Conservation (phyloP, 306 rosid genomes). For the Castanea mollissima region DNA sequence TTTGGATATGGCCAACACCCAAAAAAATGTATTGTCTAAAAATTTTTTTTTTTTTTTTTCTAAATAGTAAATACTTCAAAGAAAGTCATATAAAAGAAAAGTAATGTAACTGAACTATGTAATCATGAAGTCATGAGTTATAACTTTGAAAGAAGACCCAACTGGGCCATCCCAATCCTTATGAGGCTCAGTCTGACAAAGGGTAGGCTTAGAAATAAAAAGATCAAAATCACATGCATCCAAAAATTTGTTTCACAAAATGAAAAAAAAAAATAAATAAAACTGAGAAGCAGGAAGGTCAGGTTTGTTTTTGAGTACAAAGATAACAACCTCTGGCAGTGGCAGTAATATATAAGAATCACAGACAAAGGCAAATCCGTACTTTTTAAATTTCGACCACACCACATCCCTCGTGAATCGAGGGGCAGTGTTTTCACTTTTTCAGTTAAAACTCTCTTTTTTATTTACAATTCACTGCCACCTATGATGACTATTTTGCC, state of each 20-base stretch:
- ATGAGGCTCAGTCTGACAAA: not conserved
- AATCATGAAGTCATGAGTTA: conserved; percentile 12
- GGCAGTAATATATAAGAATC: conserved; percentile 48
- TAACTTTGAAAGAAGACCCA: not conserved
- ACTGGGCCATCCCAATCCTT: not conserved
- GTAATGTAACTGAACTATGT: conserved; percentile 12
- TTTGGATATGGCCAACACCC: too few relatives aligned
- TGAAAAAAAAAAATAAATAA: not conserved
- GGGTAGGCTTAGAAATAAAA: conserved; percentile 29
- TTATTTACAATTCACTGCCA: conserved; percentile 35
- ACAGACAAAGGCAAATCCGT: conserved; percentile 51
- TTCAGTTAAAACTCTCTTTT: conserved; percentile 30
- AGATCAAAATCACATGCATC: conserved; percentile 37
- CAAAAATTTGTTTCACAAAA: conserved; percentile 16
- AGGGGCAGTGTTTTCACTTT: conserved; percentile 57
- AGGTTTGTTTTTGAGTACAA: conserved; percentile 63
- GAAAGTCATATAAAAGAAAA: not conserved
- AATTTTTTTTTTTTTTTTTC: too few relatives aligned
- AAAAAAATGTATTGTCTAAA: too few relatives aligned
- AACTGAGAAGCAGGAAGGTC: conserved; percentile 16
- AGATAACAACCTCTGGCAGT: conserved; percentile 82
- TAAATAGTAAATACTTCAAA: not conserved
- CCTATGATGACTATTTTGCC: conserved; percentile 33
- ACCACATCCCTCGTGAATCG: conserved; percentile 63
- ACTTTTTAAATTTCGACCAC: conserved; percentile 20